Evolutionary conservation across 768 basidiomycete genomes (phyloP), one percentile per base, ranked within the genome.

Genomic region (Pleurotus platypus): DNA sequence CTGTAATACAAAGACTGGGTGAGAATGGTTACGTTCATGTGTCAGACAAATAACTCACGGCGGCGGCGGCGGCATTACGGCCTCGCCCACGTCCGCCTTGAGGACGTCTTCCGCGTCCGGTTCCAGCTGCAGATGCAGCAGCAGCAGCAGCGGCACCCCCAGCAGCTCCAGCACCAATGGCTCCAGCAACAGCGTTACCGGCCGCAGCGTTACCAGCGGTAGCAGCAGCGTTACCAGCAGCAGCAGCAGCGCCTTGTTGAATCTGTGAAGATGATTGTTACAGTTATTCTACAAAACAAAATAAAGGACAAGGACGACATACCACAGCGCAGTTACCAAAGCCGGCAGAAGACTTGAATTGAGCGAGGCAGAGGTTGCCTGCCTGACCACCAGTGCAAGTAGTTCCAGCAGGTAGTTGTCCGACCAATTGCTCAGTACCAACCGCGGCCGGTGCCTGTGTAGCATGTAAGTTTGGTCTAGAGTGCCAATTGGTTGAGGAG

Each of bases 261-360:
- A 53, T 53, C 51, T 53, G 20, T 16, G 18, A 37, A 42, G 37
- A 38, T 3, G 18, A 11, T 7, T 22, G 20, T 15, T 53, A 40
- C 4, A n/a, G 15, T 8, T 30, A 9, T 15, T 50, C 13, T 3
- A 37, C 18, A 30, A 16, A 20, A 42, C 18, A 30, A 16, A 20
- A 42, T 8, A 12, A 20, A 13, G 38, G 18, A 40, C 7, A 13
- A 8, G 22, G 13, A 13, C 11, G 5, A 40, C 9, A 15, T 42
- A 83, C 78, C 30, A 74, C 80, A 9, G 78, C 74, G 57, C 82
- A 84, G 64, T 80, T 83, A 54, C 82, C 82, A 65, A 82, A 83
- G 26, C 79, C 77, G 20, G 72, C 75, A 16, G 76, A 66, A 16
- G 80, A 78, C 43, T 67, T 74, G 62, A 84, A 78, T 26, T 78